Evolutionary conservation across 163 green algal genomes (phyloP).

Genomic region (Scenedesmus sp.): DNA sequence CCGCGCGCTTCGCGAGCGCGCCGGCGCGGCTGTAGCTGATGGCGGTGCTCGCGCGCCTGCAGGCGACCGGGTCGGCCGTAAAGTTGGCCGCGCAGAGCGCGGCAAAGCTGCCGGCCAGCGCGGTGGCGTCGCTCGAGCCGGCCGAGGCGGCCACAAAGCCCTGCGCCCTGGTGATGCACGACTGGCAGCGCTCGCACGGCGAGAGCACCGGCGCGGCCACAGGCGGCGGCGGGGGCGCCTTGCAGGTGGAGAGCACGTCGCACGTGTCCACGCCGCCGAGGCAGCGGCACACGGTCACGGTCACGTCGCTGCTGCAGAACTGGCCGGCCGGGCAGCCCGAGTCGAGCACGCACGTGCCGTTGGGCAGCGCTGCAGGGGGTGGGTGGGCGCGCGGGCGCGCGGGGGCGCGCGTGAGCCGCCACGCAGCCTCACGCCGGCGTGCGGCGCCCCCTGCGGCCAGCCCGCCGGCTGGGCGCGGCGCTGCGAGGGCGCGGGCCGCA

Average conservation of each 20-base stretch:
- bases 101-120: neutral
- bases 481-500: too few species aligned
- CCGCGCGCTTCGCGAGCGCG: slow-evolving; percentile 19
- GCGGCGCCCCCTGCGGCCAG: too few species aligned
- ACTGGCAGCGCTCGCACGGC: slow-evolving; percentile 16
- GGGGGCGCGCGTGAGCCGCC: too few species aligned
- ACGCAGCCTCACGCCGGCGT: too few species aligned
- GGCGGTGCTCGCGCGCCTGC: neutral
- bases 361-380: too few species aligned
- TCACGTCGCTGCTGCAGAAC: slow-evolving; percentile 4
- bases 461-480: too few species aligned
- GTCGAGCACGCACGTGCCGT: slow-evolving; percentile 16
- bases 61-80: neutral
- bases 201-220: neutral
- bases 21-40: slow-evolving; percentile 21
- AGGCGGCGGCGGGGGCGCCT: neutral
- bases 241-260: slow-evolving; percentile 6
- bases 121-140: neutral
- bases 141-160: neutral
- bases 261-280: slow-evolving; percentile 20
- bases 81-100: neutral
- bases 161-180: slow-evolving; percentile 1
- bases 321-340: neutral
- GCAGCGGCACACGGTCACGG: slow-evolving; percentile 14
- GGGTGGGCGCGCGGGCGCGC: too few species aligned